Evolutionary conservation across 1,139 yeast species (phyloP).

Genomic region (Pichia sp.): DNA sequence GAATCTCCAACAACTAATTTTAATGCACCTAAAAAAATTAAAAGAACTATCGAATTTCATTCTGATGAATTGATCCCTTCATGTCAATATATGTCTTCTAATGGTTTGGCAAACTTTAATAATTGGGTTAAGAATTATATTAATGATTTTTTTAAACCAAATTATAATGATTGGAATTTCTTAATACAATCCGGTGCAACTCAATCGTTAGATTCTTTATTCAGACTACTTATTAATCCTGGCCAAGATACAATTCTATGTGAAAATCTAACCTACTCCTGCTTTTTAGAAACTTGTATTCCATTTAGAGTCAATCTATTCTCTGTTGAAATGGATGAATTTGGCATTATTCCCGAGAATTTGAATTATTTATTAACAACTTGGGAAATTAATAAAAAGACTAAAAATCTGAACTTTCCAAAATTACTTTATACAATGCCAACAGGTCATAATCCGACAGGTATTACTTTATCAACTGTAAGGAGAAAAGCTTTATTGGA

Average conservation of each 20-base stretch:
- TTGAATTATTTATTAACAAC: constrained; percentile 49
- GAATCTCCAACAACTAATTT: constrained; percentile 24
- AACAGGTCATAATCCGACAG: constrained; percentile 58
- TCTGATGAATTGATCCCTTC: constrained; percentile 25
- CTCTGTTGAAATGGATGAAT: constrained; percentile 45
- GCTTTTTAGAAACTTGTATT: constrained; percentile 49
- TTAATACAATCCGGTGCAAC: constrained; percentile 61
- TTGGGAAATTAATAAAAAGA: constrained; percentile 42
- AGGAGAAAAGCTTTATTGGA: constrained; percentile 42
- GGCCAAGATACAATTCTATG: constrained; percentile 49
- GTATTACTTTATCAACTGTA: constrained; percentile 41
- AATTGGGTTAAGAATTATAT: constrained; percentile 22
- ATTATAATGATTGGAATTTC: constrained; percentile 49
- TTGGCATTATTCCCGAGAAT: constrained; percentile 40
- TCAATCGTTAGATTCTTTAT: constrained; percentile 56
- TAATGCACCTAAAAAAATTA: constrained; percentile 22
- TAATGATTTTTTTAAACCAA: constrained; percentile 22
- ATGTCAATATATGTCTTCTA: constrained; percentile 26
- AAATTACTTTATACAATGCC: constrained; percentile 48
- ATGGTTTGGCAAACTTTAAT: constrained; percentile 24
- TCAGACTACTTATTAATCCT: constrained; percentile 49
- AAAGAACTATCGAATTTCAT: constrained; percentile 33
- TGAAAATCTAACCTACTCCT: constrained; percentile 52
- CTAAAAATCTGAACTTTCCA: constrained; percentile 30
- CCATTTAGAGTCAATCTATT: constrained; percentile 45